Percentiles rank a stretch among this genome's conserved stretches.
These are phyloP conservation scores for Annona squamosa DNA, from an alignment of 164 flowering plant genomes.

Conservation along the genomic window DNA sequence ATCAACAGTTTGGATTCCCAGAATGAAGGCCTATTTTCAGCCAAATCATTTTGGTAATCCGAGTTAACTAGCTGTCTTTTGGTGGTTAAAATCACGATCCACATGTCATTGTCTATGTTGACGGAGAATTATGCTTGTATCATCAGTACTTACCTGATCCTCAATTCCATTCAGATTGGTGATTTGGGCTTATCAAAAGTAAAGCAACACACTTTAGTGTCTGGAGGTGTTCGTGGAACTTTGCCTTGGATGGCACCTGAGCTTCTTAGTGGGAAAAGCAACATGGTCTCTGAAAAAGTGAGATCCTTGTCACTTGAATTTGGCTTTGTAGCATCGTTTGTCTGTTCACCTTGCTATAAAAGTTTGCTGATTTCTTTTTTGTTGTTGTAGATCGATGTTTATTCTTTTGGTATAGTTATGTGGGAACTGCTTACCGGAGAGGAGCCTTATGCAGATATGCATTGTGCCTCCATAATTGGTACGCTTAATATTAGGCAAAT, in stretches of 20 bases:
- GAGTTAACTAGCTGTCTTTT: too few species aligned
- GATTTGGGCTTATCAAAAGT: conserved; percentile 95
- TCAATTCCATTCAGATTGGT: conserved; percentile 54
- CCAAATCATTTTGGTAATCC: too few species aligned
- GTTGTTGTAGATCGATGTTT: conserved; percentile 75
- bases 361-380: neutral
- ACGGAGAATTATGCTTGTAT: neutral
- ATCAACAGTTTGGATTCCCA: too few species aligned
- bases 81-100: neutral
- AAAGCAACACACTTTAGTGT: conserved; percentile 82
- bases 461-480: conserved; percentile 93
- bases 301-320: neutral
- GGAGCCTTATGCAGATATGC: conserved; percentile 90
- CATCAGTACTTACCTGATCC: neutral
- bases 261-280: conserved; percentile 85
- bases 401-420: conserved; percentile 92
- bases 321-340: neutral
- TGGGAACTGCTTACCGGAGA: conserved; percentile 98
- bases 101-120: neutral
- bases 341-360: neutral
- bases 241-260: conserved; percentile 99
- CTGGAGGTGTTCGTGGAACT: conserved; percentile 98
- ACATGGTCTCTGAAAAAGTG: conserved; percentile 95
- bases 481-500: conserved; percentile 10
- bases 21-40: too few species aligned